Conservation (phyloP, 1,284 basidiomycete genomes). For the Microbotryum scabiosae region DNA sequence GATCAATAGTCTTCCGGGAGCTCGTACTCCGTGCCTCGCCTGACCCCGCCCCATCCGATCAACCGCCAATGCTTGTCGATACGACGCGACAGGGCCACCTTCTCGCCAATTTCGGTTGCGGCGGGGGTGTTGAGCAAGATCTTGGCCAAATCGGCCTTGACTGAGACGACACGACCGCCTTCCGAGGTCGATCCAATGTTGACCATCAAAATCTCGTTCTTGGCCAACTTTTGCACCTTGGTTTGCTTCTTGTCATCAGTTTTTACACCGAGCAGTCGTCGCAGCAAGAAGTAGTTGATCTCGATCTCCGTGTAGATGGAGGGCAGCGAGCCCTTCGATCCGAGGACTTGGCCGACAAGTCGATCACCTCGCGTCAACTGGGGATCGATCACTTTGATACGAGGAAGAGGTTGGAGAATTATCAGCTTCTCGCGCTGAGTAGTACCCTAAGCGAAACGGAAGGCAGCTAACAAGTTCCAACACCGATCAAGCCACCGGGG, state of each 20-base stretch:
- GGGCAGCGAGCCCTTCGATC: conserved; percentile 85
- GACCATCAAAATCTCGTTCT: conserved; percentile 73
- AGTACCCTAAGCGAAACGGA: neutral
- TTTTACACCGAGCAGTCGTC: conserved; percentile 92
- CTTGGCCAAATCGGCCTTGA: conserved; percentile 80
- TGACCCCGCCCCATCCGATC: conserved; percentile 40
- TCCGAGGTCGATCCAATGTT: conserved; percentile 62
- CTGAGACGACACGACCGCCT: conserved; percentile 79
- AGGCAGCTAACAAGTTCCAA: conserved; percentile 62
- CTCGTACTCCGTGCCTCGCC: conserved; percentile 26
- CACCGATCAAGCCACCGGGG: conserved; percentile 95
- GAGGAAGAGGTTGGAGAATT: neutral
- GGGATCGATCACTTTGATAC: conserved; percentile 46
- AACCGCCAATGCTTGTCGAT: conserved; percentile 94
- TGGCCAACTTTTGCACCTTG: conserved; percentile 76
- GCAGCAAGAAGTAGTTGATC: conserved; percentile 83
- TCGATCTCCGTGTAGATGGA: conserved; percentile 87
- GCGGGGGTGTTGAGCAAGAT: conserved; percentile 85
- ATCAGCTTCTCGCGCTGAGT: neutral
- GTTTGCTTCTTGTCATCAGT: conserved; percentile 98
- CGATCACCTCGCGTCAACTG: conserved; percentile 95
- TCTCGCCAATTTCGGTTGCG: conserved; percentile 89
- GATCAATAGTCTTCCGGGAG: conserved; percentile 13
- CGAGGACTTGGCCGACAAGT: conserved; percentile 90
- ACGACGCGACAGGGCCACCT: conserved; percentile 81